These are phyloP conservation scores for Corinectria fuckeliana DNA, from an alignment of 2,329 filamentous ascomycete genomes.

Conservation along the genomic window DNA sequence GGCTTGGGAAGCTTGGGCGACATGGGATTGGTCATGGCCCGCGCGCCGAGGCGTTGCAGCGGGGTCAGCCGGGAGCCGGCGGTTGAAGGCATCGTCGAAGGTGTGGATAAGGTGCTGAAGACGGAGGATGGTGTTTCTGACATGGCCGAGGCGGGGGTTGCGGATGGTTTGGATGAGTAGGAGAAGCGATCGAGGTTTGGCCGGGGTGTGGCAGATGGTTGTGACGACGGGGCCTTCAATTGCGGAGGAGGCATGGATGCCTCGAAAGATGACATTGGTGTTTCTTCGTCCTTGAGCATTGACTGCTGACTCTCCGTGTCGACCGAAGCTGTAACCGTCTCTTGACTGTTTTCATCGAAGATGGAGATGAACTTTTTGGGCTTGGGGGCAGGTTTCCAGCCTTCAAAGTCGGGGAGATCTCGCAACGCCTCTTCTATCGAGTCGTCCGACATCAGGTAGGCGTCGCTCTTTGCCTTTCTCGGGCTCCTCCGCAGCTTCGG, in stretches of 20 bases:
- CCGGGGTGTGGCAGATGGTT: slow-evolving; percentile 39
- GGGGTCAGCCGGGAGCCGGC: slow-evolving; percentile 56
- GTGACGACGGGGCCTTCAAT: slow-evolving; percentile 25
- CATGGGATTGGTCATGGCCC: slow-evolving; percentile 44
- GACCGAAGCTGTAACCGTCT: slow-evolving; percentile 23
- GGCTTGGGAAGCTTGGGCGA: slow-evolving; percentile 42
- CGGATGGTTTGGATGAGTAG: slow-evolving; percentile 38
- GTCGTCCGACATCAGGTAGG: slow-evolving; percentile 61
- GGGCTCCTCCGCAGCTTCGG: slow-evolving; percentile 37
- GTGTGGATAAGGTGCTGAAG: slow-evolving; percentile 45
- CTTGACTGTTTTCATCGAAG: slow-evolving; percentile 51
- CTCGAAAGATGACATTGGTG: slow-evolving; percentile 33
- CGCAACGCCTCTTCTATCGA: slow-evolving; percentile 62
- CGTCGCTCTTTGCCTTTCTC: slow-evolving; percentile 46
- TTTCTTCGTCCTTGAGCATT: slow-evolving; percentile 26
- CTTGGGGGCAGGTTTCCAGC: slow-evolving; percentile 51
- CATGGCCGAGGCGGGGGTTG: slow-evolving; percentile 45
- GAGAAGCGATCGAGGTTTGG: slow-evolving; percentile 44
- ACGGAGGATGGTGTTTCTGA: slow-evolving; percentile 44
- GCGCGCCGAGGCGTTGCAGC: slow-evolving; percentile 59
- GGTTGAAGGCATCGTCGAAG: slow-evolving; percentile 52
- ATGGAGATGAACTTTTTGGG: slow-evolving; percentile 49
- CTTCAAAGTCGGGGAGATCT: slow-evolving; percentile 58
- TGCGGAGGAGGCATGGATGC: slow-evolving; percentile 40
- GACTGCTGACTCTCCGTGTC: slow-evolving; percentile 34